A percentile compares a stretch with the other conserved stretches of the same genome.
phyloP scores from a whole-genome alignment of 352 stramenopile species.

The Plasmopara viticola region DNA sequence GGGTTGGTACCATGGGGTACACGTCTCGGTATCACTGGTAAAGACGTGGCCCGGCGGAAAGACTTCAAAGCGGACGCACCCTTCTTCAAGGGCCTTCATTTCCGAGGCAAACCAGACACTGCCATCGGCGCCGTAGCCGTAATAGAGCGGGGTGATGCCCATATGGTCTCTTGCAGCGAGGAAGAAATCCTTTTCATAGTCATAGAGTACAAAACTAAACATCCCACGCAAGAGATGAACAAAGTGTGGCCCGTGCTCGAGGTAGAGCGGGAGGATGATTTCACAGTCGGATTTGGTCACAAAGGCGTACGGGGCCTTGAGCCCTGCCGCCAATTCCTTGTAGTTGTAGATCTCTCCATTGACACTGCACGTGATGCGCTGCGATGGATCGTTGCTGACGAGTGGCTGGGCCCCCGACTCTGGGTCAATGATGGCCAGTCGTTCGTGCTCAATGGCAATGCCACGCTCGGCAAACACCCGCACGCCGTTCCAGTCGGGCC shows the following conservation, averaged over 20 bases:
- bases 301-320: slow-evolving; percentile 89
- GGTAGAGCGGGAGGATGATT: slow-evolving; percentile 95
- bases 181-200: slow-evolving; percentile 90
- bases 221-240: slow-evolving; percentile 93
- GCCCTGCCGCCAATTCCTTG: slow-evolving; percentile 88
- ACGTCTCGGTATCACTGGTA: slow-evolving; percentile 81
- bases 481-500: slow-evolving; percentile 95
- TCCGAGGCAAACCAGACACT: slow-evolving; percentile 95
- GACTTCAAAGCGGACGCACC: slow-evolving; percentile 76
- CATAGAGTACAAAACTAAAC: slow-evolving; percentile 99
- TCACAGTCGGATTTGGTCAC: slow-evolving; percentile 97
- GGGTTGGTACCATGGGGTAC: slow-evolving; percentile 94
- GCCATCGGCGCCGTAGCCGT: slow-evolving; percentile 96
- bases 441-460: slow-evolving; percentile 94
- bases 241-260: slow-evolving; percentile 87
- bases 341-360: slow-evolving; percentile 99
- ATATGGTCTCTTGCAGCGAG: slow-evolving; percentile 96
- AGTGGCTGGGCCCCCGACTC: slow-evolving; percentile 92
- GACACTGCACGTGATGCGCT: slow-evolving; percentile 91
- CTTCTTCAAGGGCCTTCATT: slow-evolving; percentile 94
- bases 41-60: slow-evolving; percentile 91
- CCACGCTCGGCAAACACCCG: slow-evolving; percentile 67
- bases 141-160: slow-evolving; percentile 98
- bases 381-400: slow-evolving; percentile 73
- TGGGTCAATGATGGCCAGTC: slow-evolving; percentile 98